phyloP scores from a whole-genome alignment of 768 basidiomycete genomes.

The Lepiota venenata region DNA sequence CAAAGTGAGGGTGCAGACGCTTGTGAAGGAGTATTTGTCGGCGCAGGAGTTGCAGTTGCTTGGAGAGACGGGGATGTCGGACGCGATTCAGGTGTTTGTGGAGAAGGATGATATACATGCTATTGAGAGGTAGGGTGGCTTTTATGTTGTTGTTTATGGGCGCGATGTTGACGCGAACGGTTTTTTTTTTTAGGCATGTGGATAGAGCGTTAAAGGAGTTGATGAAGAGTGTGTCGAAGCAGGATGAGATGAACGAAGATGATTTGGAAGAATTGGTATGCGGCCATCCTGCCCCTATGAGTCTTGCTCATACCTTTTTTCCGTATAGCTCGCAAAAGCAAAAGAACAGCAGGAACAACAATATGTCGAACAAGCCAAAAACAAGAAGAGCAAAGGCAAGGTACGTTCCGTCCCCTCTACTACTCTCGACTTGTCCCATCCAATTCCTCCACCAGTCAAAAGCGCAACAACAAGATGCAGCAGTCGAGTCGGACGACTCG shows the following conservation, averaged over 20 bases:
- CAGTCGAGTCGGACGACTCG: conserved; percentile 64
- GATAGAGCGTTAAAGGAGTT: conserved; percentile 51
- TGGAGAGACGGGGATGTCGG: conserved; percentile 86
- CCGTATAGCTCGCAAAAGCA: conserved; percentile 58
- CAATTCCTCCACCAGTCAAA: conserved; percentile 37
- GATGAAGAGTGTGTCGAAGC: conserved; percentile 66
- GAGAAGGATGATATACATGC: conserved; percentile 97
- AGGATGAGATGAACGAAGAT: conserved; percentile 66
- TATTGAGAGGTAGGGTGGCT: conserved; percentile 70
- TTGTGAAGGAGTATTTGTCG: conserved; percentile 88
- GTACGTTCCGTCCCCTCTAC: conserved; percentile 21
- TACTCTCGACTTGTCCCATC: not conserved
- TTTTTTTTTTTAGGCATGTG: conserved; percentile 56
- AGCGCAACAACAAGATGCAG: conserved; percentile 44
- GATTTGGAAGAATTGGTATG: conserved; percentile 71
- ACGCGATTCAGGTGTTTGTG: conserved; percentile 93
- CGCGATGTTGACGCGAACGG: conserved; percentile 2
- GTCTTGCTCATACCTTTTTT: not conserved
- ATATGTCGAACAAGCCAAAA: conserved; percentile 45
- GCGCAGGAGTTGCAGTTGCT: conserved; percentile 93
- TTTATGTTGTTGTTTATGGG: not conserved
- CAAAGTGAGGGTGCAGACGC: conserved; percentile 80
- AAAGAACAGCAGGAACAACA: conserved; percentile 67
- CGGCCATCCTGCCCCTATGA: conserved; percentile 5
- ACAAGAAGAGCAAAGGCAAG: conserved; percentile 39